Base-by-base conservation (phyloP, 2,329 filamentous ascomycete genomes). In the Fragosphaeria purpurea region DNA sequence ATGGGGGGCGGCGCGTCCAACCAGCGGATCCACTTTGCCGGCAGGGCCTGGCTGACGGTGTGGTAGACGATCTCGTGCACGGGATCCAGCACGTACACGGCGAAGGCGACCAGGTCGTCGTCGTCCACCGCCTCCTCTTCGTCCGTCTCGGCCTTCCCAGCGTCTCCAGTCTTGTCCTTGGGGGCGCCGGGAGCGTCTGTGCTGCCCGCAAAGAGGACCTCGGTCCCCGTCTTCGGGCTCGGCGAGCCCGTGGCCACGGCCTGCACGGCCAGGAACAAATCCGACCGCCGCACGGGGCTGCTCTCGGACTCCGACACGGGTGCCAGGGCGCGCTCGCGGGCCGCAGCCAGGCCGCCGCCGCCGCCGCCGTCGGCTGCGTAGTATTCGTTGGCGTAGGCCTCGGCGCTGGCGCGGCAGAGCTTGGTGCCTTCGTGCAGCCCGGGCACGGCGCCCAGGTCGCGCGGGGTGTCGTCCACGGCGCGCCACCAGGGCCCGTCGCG, bases 401-500 rank as follows among this genome's bases (percentile, higher is more conserved):
- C 93, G 8, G 91, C 93, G 60, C 84, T 87, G 44, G 88, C 93
- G 44, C 90, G 82, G 53, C 86, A 90, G 32, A 98, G 81, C 69
- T 97, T 95, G 22, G 88, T 94, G 52, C 88, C 93, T 65, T 95
- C 91, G 10, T 83, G 76, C 0, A 93, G 68, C 10, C 93, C 91
- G 56, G 82, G 83, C 46, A 97, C 84, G 2, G 85, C 72, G 48
- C 88, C 86, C 7, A 97, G 74, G 59, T 88, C 87, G 51, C 93
- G 83, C 50, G 83, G 77, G 30, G 76, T 70, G 63, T 76, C 79
- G 63, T 76, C 79, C 46, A 70, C 74, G 65, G 82, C 82, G 57
- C 90, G 81, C 91, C 93, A 98, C 93, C 93, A 98, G 4, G 93
- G 93, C 0, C 93, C 93, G 60, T 97, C 91, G 45, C 82, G 85